Percentiles rank a stretch among this genome's conserved stretches.
phyloP scores from a whole-genome alignment of 139 green algal genomes.

The Diplosphaera chodatii region DNA sequence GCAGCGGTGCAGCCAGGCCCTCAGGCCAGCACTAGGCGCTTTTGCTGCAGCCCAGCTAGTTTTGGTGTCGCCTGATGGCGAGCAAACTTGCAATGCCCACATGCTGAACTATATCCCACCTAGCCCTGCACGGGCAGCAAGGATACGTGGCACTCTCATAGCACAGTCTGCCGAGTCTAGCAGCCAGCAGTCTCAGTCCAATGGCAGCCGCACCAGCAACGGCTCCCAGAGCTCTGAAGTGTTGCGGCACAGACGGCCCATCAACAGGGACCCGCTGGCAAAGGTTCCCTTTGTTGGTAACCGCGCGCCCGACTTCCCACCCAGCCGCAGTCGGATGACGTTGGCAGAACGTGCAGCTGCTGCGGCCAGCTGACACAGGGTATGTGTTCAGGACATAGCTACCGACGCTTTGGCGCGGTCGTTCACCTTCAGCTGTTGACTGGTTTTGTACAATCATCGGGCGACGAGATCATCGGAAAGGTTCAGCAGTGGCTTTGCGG shows the following conservation, averaged over 20 bases:
- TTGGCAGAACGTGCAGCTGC: neutral
- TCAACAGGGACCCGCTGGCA: neutral
- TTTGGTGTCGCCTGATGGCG: neutral
- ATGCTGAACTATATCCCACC: no score
- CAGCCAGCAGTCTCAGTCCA: no score
- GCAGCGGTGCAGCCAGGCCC: neutral
- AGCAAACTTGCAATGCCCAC: neutral
- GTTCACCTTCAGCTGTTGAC: no score
- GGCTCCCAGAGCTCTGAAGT: neutral
- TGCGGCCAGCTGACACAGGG: neutral
- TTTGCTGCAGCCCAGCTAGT: neutral
- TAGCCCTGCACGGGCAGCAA: no score
- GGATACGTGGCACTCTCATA: no score
- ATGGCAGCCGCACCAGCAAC: no score
- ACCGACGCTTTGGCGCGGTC: no score
- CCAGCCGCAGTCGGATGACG: neutral
- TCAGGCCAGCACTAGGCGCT: neutral
- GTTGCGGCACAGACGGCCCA: neutral
- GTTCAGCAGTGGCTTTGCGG: no score
- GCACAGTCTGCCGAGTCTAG: no score
- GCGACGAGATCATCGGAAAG: no score
- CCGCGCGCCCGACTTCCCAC: neutral
- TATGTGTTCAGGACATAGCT: no score
- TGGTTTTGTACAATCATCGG: no score
- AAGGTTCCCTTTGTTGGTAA: neutral